Evolutionary conservation across 1,284 basidiomycete genomes (phyloP), one percentile per base, ranked within the genome.

Genomic region (Porogramme epimiltina): DNA sequence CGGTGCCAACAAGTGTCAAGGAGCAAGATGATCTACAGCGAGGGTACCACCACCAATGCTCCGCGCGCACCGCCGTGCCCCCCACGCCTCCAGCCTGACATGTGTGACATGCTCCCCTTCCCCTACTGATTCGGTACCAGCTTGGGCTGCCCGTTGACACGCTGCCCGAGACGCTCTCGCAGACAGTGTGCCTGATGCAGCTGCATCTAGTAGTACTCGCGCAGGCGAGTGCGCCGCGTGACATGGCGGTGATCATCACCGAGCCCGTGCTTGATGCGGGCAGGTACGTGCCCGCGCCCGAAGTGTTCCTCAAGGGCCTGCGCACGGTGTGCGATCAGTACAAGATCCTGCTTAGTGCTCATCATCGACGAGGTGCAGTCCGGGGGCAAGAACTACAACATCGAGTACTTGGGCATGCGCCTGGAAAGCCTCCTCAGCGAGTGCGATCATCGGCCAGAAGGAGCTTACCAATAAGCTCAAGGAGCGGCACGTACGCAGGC

Each of bases 81-180:
- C n/a, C n/a, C n/a, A n/a, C n/a, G n/a, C n/a, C 26, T 28, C 23
- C 64, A 94, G 92, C 90, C 91, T 31, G 92, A 93, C 9, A 89
- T 90, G 4, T 94, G n/a, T n/a, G n/a, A 86, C 72, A 77, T 84
- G 0, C 82, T 86, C 8, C 84, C 93, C 0, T 99, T 84, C 79
- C 96, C 95, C 0, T 98, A 89, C 77, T 98, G 94, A n/a, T n/a
- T n/a, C n/a, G n/a, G 90, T 92, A 97, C 70, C 91, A 95, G 64
- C 76, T 88, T 55, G 87, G 86, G 42, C 67, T 90, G 3, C 72
- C 84, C 1, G 76, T 79, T 2, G 74, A 76, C 26, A 89, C 91
- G 1, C 74, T 85, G 13, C 74, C 82, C 55, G 78, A 84, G 22
- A 80, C 85, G 58, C 80, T 95, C 26, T 81, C 89, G 45, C 68